These are phyloP conservation scores for Neurospora sp. DNA, from an alignment of 495 filamentous ascomycete species.

Conservation along the genomic window DNA sequence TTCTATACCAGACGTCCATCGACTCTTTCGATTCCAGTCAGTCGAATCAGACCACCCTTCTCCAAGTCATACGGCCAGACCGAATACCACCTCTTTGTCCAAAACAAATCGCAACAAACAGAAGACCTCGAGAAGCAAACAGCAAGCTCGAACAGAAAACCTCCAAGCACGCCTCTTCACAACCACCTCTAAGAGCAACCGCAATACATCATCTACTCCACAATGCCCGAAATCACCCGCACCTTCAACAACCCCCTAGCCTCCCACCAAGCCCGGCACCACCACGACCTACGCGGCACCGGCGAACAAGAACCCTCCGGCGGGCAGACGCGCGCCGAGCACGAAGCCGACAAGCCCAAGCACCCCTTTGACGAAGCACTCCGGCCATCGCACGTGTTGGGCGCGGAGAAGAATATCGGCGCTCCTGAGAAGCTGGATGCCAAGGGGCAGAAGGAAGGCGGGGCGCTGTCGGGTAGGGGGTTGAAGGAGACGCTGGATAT, in stretches of 20 bases:
- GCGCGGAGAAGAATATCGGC: neutral
- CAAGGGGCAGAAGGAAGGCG: neutral
- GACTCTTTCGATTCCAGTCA: neutral
- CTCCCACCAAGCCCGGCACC: neutral
- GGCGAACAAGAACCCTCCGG: neutral
- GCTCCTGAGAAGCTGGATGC: neutral
- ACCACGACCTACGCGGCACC: conserved; percentile 3
- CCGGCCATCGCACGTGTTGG: neutral
- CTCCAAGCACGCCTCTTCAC: too few species aligned
- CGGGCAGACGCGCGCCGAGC: neutral
- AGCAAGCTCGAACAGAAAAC: neutral
- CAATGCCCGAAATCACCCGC: conserved; percentile 1
- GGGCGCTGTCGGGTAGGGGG: neutral
- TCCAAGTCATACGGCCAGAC: neutral
- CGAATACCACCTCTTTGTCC: neutral
- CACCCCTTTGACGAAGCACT: neutral
- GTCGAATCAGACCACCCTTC: neutral
- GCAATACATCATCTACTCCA: too few species aligned
- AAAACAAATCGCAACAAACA: neutral
- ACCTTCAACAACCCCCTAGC: conserved; percentile 1
- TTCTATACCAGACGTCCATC: neutral
- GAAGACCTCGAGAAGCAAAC: neutral
- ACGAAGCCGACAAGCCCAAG: neutral
- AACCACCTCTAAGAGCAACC: too few species aligned
- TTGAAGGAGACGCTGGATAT: neutral